These are phyloP conservation scores for Pseudonectria buxi DNA, from an alignment of 2,329 filamentous ascomycete genomes.

Conservation along the genomic window DNA sequence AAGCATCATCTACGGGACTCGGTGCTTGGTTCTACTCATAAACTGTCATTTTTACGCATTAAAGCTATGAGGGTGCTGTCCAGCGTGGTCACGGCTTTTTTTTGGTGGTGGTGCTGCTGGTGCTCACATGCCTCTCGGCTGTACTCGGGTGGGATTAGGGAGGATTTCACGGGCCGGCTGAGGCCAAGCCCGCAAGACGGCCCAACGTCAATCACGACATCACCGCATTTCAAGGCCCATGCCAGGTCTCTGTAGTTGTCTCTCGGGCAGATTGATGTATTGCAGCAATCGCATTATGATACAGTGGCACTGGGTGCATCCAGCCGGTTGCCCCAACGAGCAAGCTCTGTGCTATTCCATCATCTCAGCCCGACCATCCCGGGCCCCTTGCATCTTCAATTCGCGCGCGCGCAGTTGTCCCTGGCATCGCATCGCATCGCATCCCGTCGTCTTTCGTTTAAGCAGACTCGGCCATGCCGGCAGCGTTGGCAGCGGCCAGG, in stretches of 20 bases:
- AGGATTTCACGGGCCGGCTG: conserved; percentile 1
- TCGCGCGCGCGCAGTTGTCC: conserved; percentile 18
- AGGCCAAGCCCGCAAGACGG: not conserved
- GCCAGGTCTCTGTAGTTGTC: conserved; percentile 5
- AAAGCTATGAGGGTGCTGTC: too few species aligned
- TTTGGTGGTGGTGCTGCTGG: too few species aligned
- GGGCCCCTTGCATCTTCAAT: conserved; percentile 15
- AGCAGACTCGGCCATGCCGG: conserved; percentile 32
- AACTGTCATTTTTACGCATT: too few species aligned
- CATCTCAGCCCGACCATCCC: conserved; percentile 15
- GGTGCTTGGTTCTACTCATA: too few species aligned
- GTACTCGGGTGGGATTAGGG: conserved; percentile 15
- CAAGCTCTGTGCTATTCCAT: conserved; percentile 14
- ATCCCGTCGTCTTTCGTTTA: conserved; percentile 15
- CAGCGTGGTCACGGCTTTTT: too few species aligned
- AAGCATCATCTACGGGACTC: too few species aligned
- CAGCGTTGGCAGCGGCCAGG: conserved; percentile 52
- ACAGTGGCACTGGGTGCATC: conserved; percentile 24
- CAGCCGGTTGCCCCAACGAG: conserved; percentile 13
- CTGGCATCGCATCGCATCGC: conserved; percentile 3
- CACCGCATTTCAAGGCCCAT: conserved; percentile 4
- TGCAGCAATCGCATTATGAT: conserved; percentile 28
- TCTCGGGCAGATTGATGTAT: conserved; percentile 21
- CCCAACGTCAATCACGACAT: not conserved
- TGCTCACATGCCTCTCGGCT: conserved; percentile 9